Base-by-base conservation (phyloP, 345 rosid species). In the Kernera saxatilis region DNA sequence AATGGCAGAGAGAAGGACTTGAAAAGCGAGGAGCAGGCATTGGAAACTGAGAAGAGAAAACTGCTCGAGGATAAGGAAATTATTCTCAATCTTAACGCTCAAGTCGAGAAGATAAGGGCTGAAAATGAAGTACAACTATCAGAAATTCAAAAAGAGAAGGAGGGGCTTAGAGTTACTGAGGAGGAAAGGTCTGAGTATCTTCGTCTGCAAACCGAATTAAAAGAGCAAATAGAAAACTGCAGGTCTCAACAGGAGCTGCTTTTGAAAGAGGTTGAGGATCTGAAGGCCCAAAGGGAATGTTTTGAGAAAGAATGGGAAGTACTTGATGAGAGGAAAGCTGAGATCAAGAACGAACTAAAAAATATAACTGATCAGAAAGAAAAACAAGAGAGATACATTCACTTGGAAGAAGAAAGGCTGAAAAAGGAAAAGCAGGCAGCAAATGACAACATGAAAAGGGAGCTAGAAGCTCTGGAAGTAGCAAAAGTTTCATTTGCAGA, bases 251-350 rank as follows among this genome's bases (percentile, higher is more conserved):
- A 91, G 73, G 95, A 86, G 76, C 67, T 84, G 67, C 89, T 89
- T 79, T 72, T 81, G 83, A 91, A 89, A 78, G 99, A 89, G 78
- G 83, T 82, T 71, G 97, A 88, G 50, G 97, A 91, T 75, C 80
- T 94, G 72, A 94, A 87, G 84, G 78, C 49, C 69, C 99, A 89
- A 63, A 94, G 83, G 73, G 92, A 88, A 71, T 82, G 77, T 67
- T 94, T 94, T 82, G 99, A 94, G 86, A 89, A 78, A 79, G 96
- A 94, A 69, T 91, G 99, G 99, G 97, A 86, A 49, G 90, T 84
- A 37, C 85, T 94, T 60, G 97, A 91, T 68, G 98, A 82, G 78
- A 91, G 84, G 78, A 87, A 84, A 78, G 69, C 78, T 62, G 72
- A 77, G 76, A 78, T 87, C 37, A 88, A 83, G 79, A 84, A 79